Evolutionary conservation across 1,284 basidiomycete species (phyloP).

Genomic region (Ustilago loliicola): DNA sequence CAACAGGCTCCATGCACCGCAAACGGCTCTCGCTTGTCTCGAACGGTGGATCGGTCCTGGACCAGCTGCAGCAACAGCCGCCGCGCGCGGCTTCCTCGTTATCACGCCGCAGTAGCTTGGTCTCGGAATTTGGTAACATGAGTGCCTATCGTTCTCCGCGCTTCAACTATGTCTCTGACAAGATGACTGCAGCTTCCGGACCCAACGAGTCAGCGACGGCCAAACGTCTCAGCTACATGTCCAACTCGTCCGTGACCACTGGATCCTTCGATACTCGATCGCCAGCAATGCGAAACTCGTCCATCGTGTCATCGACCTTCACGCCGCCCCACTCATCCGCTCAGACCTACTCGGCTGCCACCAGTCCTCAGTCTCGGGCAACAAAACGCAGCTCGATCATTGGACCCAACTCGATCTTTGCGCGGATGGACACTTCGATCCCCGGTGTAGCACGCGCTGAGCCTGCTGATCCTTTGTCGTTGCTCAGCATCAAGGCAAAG

Average conservation of each 20-base stretch:
- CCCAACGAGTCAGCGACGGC: constrained; percentile 59
- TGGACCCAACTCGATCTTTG: constrained; percentile 46
- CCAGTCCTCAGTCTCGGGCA: constrained; percentile 42
- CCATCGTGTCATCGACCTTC: constrained; percentile 31
- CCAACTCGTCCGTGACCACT: constrained; percentile 36
- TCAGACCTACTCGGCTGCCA: constrained; percentile 47
- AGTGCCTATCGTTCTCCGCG: constrained; percentile 41
- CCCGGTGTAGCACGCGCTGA: constrained; percentile 3
- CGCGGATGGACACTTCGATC: constrained; percentile 18
- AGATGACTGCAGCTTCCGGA: constrained; percentile 21
- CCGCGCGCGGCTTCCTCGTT: constrained; percentile 34
- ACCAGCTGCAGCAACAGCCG: constrained; percentile 29
- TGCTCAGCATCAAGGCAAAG: constrained; percentile 54
- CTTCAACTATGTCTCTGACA: constrained; percentile 48
- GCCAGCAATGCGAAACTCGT: constrained; percentile 33
- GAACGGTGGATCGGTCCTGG: constrained; percentile 37
- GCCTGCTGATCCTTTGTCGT: constrained; percentile 47
- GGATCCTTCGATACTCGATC: constrained; percentile 29
- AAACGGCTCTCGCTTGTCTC: constrained; percentile 57
- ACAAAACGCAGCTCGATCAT: constrained; percentile 47
- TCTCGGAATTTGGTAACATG: constrained; percentile 37
- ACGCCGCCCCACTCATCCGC: constrained; percentile 30
- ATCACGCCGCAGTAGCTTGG: constrained; percentile 43
- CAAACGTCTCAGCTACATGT: constrained; percentile 60
- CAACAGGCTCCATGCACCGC: constrained; percentile 15